phyloP scores from a whole-genome alignment of 1,284 basidiomycete species.

The Ustilago sp. region DNA sequence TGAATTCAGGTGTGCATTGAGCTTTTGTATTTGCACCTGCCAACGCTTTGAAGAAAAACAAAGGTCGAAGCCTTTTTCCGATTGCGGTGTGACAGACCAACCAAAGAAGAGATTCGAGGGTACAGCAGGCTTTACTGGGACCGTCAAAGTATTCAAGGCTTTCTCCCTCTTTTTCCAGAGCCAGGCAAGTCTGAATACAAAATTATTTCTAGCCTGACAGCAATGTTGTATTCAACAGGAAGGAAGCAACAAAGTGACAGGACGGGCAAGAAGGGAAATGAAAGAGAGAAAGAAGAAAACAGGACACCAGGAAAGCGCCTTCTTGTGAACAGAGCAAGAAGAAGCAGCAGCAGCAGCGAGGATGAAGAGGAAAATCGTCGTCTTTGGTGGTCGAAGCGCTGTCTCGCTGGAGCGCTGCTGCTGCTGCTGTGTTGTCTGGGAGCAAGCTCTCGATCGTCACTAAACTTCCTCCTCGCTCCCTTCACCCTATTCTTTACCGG shows the following conservation, averaged over 20 bases:
- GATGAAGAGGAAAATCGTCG: constrained; percentile 1
- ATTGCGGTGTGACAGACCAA: not conserved
- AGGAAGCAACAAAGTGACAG: not conserved
- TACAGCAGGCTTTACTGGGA: not conserved
- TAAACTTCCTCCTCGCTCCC: constrained; percentile 18
- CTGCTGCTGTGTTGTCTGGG: constrained; percentile 5
- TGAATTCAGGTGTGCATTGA: not conserved
- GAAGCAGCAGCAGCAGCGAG: not conserved
- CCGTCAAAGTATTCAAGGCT: not conserved
- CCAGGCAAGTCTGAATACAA: not conserved
- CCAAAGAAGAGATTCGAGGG: not conserved
- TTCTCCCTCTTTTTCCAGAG: not conserved
- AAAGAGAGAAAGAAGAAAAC: constrained; percentile 7
- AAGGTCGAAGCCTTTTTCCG: not conserved
- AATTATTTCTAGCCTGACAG: not conserved
- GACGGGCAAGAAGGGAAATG: not conserved
- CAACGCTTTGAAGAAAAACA: not conserved
- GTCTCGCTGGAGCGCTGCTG: constrained; percentile 6
- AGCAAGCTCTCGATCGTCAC: not conserved
- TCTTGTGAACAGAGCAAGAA: not conserved
- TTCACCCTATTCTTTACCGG: constrained; percentile 27
- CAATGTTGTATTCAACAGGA: not conserved
- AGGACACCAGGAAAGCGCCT: not conserved
- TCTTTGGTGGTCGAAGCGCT: constrained; percentile 4
- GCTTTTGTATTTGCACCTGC: not conserved